phyloP scores from a whole-genome alignment of 2,329 filamentous ascomycete genomes.

The Cytospora piceae region DNA sequence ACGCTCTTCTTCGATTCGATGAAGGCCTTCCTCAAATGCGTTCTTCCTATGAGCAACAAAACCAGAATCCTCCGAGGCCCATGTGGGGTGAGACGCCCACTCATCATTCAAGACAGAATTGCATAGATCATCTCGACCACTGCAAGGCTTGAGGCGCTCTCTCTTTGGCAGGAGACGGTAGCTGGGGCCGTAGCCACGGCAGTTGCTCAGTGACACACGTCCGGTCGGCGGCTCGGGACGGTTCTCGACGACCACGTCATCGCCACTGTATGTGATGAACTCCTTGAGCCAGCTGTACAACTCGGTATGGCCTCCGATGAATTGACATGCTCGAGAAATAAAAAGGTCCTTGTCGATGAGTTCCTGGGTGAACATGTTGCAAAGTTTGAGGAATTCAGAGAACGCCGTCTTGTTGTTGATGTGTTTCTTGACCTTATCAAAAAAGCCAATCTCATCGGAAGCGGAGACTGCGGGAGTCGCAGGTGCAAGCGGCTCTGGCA shows the following conservation, averaged over 20 bases:
- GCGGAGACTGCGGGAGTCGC: slow-evolving; percentile 73
- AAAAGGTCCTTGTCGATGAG: slow-evolving; percentile 85
- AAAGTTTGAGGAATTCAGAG: slow-evolving; percentile 95
- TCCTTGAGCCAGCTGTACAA: slow-evolving; percentile 86
- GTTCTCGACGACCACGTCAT: slow-evolving; percentile 80
- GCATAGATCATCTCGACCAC: slow-evolving; percentile 92
- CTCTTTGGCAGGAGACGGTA: slow-evolving; percentile 90
- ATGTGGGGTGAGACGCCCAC: slow-evolving; percentile 98
- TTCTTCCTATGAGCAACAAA: slow-evolving; percentile 99
- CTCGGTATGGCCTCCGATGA: slow-evolving; percentile 86
- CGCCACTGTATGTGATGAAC: slow-evolving; percentile 78
- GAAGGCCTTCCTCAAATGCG: slow-evolving; percentile 88
- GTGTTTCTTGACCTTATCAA: slow-evolving; percentile 95
- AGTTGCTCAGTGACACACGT: slow-evolving; percentile 91
- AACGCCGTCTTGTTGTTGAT: slow-evolving; percentile 90
- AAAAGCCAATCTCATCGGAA: slow-evolving; percentile 87
- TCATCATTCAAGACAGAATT: slow-evolving; percentile 93
- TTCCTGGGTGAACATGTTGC: slow-evolving; percentile 92
- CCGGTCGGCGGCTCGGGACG: slow-evolving; percentile 74
- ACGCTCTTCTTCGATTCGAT: slow-evolving; percentile 95
- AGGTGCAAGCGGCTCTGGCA: slow-evolving; percentile 85
- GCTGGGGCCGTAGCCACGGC: slow-evolving; percentile 91
- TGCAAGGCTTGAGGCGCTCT: slow-evolving; percentile 89
- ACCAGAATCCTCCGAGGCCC: slow-evolving; percentile 96
- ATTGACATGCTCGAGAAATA: slow-evolving; percentile 79